These are phyloP conservation scores for Colletotrichum graminicola DNA, from an alignment of 2,329 filamentous ascomycete species.

Conservation along the genomic window DNA sequence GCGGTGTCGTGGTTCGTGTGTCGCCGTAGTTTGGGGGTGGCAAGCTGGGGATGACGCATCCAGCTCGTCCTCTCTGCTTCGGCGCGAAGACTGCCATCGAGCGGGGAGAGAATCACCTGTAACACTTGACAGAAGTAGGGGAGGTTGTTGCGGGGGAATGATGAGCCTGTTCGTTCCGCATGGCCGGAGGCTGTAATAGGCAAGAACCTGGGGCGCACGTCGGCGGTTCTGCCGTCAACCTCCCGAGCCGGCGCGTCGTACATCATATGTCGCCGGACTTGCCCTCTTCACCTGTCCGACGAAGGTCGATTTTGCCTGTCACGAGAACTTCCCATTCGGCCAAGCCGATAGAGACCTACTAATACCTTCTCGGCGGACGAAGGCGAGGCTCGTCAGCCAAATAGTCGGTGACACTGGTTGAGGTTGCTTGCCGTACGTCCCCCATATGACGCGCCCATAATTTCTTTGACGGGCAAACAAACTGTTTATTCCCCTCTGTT, in stretches of 20 bases:
- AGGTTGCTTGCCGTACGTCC: no score
- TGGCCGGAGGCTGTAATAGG: no score
- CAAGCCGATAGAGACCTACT: background rate
- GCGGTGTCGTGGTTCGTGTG: background rate
- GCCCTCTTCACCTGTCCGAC: background rate
- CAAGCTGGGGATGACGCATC: background rate
- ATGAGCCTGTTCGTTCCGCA: background rate
- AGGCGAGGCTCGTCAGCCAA: background rate
- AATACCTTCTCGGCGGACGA: background rate
- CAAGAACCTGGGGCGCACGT: background rate
- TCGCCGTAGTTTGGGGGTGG: background rate
- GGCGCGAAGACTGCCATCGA: background rate
- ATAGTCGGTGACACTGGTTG: background rate
- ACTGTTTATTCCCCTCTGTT: background rate
- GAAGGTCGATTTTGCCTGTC: background rate
- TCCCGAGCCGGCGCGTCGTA: background rate
- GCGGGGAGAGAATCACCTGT: background rate
- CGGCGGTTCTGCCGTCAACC: background rate
- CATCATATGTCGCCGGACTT: background rate
- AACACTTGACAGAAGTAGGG: background rate
- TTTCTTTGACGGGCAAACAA: background rate
- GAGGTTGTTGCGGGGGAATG: background rate
- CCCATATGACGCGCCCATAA: background rate
- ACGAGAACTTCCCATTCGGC: background rate
- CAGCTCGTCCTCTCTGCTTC: background rate